Base-by-base conservation (phyloP, 768 basidiomycete genomes). In the Lentinula guzmanii region DNA sequence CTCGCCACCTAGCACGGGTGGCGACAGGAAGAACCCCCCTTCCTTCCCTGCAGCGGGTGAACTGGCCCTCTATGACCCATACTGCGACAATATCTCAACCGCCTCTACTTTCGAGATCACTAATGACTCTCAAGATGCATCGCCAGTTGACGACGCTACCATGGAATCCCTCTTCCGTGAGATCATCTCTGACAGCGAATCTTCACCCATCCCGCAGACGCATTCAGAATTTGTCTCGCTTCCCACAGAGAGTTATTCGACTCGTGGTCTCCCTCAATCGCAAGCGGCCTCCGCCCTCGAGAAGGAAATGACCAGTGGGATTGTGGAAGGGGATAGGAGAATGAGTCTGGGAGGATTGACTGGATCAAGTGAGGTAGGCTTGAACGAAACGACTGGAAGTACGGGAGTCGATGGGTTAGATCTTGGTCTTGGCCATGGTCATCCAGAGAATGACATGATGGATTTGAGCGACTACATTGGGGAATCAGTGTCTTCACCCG, bases 1-100 rank as follows among this genome's bases (percentile, higher is more conserved):
- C 92, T 94, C 86, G 92, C 92, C 92, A 94, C 87, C 88, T 90
- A 89, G 92, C 92, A 94, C 92, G 92, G 92, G 89, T 94, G 92
- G 92, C 84, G 92, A 86, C 82, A 79, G 81, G 76, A 71, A 75
- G 71, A 75, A 67, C 75, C 76, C 75, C 75, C 72, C 70, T 81
- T 69, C 76, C 81, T 80, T 80, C 92, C 92, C 90, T 87, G 92
- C 92, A 94, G 92, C 92, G 91, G 92, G 91, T 90, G 89, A 87
- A 77, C 76, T 79, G 78, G 70, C 75, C 72, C 76, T 78, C 65
- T 58, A 70, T 70, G 63, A 62, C 69, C 59, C 54, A 63, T 51
- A 61, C 64, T 56, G 21, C 65, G 21, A 61, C 62, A 41, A 28
- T 43, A 61, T 62, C 21, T 51, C 66, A 70, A 62, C 65, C 16